These are phyloP conservation scores for Dendrobium nobile DNA, from an alignment of 106 monocot genomes.

Conservation along the genomic window DNA sequence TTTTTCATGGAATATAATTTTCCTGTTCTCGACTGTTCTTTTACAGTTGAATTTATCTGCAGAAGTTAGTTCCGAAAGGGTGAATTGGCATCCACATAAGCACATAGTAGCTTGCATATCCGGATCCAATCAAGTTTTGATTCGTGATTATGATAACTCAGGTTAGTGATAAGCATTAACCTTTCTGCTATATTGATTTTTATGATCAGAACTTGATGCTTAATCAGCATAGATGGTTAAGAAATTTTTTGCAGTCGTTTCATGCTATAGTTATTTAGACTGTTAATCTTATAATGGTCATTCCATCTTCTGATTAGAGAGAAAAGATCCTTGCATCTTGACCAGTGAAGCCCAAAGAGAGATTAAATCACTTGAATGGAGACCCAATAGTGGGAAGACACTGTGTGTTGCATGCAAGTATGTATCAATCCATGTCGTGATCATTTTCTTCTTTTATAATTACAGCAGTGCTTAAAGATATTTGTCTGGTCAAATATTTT, in stretches of 20 bases:
- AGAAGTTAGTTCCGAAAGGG: constrained; percentile 50
- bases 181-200: constrained; percentile 12
- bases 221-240: neutral
- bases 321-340: constrained; percentile 69
- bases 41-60: constrained; percentile 39
- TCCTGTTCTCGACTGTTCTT: constrained; percentile 13
- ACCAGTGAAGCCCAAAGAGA: constrained; percentile 70
- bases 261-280: neutral
- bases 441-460: neutral
- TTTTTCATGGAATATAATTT: neutral
- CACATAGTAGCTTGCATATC: constrained; percentile 90
- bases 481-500: neutral
- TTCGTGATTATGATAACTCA: constrained; percentile 78
- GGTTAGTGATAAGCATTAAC: constrained; percentile 31
- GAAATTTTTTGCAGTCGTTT: neutral
- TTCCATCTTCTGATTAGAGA: constrained; percentile 29
- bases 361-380: constrained; percentile 73
- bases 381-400: constrained; percentile 85
- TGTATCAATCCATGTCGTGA: constrained; percentile 10
- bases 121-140: constrained; percentile 70
- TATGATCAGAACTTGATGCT: neutral
- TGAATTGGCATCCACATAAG: constrained; percentile 79
- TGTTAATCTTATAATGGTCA: neutral
- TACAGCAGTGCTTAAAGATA: neutral
- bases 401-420: constrained; percentile 83